Percentiles rank a stretch among this genome's conserved stretches.
phyloP scores from a whole-genome alignment of 768 basidiomycete genomes.

The Xanthoconium purpureum region DNA sequence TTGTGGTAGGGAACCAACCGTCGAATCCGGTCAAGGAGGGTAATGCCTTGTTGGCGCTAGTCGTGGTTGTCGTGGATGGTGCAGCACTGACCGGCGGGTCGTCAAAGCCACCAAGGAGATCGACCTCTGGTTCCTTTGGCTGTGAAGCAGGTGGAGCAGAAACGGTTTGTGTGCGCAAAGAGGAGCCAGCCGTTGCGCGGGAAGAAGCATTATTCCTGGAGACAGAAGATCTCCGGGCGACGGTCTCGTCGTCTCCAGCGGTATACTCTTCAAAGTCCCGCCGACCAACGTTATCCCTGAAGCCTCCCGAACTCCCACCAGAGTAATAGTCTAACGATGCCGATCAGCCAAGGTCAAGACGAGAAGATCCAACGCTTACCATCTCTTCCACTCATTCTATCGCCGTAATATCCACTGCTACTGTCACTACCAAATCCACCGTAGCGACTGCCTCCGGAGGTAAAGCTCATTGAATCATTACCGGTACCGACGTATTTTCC shows the following conservation, averaged over 20 bases:
- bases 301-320: conserved; percentile 49
- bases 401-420: conserved; percentile 43
- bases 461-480: conserved; percentile 73
- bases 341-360: neutral
- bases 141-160: conserved; percentile 34
- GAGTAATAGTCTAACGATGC: conserved; percentile 35
- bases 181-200: conserved; percentile 37
- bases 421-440: conserved; percentile 70
- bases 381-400: conserved; percentile 37
- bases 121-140: conserved; percentile 52
- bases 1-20: conserved; percentile 14
- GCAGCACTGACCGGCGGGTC: conserved; percentile 46
- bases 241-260: conserved; percentile 87
- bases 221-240: conserved; percentile 37
- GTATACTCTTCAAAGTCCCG: conserved; percentile 90
- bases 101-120: conserved; percentile 75
- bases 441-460: conserved; percentile 54
- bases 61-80: conserved; percentile 11
- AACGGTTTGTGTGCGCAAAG: conserved; percentile 33
- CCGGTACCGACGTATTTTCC: conserved; percentile 88
- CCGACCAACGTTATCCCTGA: conserved; percentile 55
- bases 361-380: conserved; percentile 31
- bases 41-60: conserved; percentile 30
- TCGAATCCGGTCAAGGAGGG: conserved; percentile 30
- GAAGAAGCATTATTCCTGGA: conserved; percentile 30